A percentile compares a stretch with the other conserved stretches of the same genome.
phyloP scores from a whole-genome alignment of 768 basidiomycete genomes.

The Tylopilus balloui region DNA sequence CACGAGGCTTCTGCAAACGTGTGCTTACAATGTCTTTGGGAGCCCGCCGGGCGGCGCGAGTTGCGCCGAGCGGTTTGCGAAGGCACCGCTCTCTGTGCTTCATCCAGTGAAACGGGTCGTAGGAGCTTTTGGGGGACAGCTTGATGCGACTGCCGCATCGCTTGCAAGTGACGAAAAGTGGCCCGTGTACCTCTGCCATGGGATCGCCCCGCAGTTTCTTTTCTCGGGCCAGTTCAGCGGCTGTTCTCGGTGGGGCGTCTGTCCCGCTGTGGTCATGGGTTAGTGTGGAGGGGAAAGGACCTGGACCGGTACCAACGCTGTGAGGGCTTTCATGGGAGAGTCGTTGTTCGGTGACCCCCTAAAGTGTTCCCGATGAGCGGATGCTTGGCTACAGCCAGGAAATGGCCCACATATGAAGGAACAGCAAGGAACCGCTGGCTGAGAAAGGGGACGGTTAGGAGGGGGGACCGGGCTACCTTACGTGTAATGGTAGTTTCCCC shows the following conservation, averaged over 20 bases:
- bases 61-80: slow-evolving; percentile 36
- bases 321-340: slow-evolving; percentile 18
- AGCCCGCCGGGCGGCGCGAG: slow-evolving; percentile 13
- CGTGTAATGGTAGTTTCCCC: slow-evolving; percentile 12
- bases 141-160: slow-evolving; percentile 56
- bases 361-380: slow-evolving; percentile 20
- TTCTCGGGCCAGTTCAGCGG: slow-evolving; percentile 48
- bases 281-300: slow-evolving; percentile 1
- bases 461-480: slow-evolving; percentile 7
- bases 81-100: slow-evolving; percentile 60
- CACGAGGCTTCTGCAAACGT: not conserved
- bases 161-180: slow-evolving; percentile 50
- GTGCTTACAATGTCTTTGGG: slow-evolving; percentile 25
- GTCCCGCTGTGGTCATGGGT: slow-evolving; percentile 18
- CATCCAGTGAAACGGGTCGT: slow-evolving; percentile 63
- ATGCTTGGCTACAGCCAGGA: slow-evolving; percentile 8
- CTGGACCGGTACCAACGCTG: slow-evolving; percentile 17
- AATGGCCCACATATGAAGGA: slow-evolving; percentile 19
- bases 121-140: slow-evolving; percentile 62
- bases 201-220: slow-evolving; percentile 49
- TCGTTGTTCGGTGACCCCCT: slow-evolving; percentile 27
- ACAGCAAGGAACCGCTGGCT: no score
- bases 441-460: slow-evolving; percentile 2
- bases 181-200: slow-evolving; percentile 47
- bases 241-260: slow-evolving; percentile 31